Percentiles rank a stretch among this genome's conserved stretches.
Evolutionary conservation across 176 grass and related monocot species (phyloP).

Genomic region (Triticum aestivum): DNA sequence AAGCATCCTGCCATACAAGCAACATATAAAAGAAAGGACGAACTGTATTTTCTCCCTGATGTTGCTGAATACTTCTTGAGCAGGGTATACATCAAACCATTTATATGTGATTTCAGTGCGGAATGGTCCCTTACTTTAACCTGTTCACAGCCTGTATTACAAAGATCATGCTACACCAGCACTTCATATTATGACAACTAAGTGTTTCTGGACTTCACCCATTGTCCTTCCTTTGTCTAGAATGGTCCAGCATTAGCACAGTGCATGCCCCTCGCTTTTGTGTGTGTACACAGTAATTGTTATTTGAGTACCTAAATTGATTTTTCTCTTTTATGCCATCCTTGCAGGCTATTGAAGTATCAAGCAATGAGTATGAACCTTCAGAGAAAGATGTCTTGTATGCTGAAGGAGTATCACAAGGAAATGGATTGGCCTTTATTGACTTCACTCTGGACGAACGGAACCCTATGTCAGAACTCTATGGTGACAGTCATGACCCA

Average conservation of each 20-base stretch:
- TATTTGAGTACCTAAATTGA: conserved; percentile 5
- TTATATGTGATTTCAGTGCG: neutral
- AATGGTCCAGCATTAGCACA: conserved; percentile 1
- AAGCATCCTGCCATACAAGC: conserved; percentile 87
- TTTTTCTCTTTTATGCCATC: conserved; percentile 9
- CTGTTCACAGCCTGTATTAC: conserved; percentile 1
- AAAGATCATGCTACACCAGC: neutral
- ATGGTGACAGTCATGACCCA: conserved; percentile 61
- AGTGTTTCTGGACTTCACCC: neutral
- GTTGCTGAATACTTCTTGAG: conserved; percentile 86
- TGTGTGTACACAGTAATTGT: neutral
- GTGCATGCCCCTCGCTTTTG: neutral
- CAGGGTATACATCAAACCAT: conserved; percentile 48
- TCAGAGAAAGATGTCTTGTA: conserved; percentile 91
- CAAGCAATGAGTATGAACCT: conserved; percentile 97
- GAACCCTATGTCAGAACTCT: conserved; percentile 83
- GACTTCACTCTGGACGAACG: conserved; percentile 85
- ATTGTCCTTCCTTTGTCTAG: neutral
- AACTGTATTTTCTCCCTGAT: conserved; percentile 91
- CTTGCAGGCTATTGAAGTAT: conserved; percentile 89
- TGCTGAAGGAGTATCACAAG: conserved; percentile 96
- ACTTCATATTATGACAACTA: neutral
- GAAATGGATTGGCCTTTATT: conserved; percentile 85
- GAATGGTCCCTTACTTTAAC: neutral
- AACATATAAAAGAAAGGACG: conserved; percentile 90